Evolutionary conservation across 1,139 yeast species (phyloP), one percentile per base, ranked within the genome.

Genomic region (Hanseniaspora sp.): DNA sequence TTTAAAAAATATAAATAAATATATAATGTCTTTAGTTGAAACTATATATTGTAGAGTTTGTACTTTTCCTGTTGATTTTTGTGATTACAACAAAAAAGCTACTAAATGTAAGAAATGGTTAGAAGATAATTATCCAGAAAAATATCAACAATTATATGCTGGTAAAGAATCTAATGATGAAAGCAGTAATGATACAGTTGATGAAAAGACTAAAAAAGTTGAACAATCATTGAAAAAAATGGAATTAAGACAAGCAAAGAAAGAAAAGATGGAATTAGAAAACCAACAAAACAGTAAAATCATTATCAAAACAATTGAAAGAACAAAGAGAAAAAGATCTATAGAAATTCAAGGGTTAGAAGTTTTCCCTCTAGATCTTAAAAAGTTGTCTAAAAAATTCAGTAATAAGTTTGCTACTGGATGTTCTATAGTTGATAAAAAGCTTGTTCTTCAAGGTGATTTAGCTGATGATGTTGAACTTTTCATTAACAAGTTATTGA

Each of bases 371-470:
- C 79, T 87, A 58, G 96, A 90, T 66, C 76, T 86, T 77, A 92
- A 92, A 73, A 88, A 88, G 66, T 75, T 87, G 61, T 86, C 96
- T 47, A 92, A 92, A 74, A 82, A 88, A 0, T 87, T 92, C 69
- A 95, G 96, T 0, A 83, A 94, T 42, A 87, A 86, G 68, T 92
- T 90, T 67, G 98, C 98, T 28, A 90, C 97, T 3, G 98, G 98
- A 48, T 94, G 96, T 30, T 81, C 94, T 46, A 96, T 90, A n/a
- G 92, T 83, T 11, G 97, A 90, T 61, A 90, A 90, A 69, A 85
- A 84, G 66, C 80, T 90, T 56, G 78, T 87, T 58, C 84, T 90
- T 56, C 97, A 90, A 71, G 98, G 98, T 62, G 98, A 92, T 68
- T 94, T 90, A 48, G 84, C 90, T 59, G 96, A 88, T 61, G 95